Evolutionary conservation across 2,329 filamentous ascomycete species (phyloP), one percentile per base, ranked within the genome.

Genomic region (Fusarium pininemorale): DNA sequence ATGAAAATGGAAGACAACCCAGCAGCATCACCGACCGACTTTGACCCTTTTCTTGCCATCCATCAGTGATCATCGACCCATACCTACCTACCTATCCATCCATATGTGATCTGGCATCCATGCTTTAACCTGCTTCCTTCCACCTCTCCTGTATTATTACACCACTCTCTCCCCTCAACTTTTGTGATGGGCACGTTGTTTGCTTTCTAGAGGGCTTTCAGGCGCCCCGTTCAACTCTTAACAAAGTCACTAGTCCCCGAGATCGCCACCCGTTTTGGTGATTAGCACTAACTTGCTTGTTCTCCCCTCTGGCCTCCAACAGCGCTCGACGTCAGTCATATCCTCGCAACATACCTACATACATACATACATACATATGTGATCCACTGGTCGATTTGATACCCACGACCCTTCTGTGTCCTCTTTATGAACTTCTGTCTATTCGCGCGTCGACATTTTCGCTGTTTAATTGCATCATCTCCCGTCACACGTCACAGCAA

Each of bases 181-280:
- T 65, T 45, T 66, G 60, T 74, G 61, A 78, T 78, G 72, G 65
- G 63, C 56, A 66, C 66, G 37, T 47, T 58, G 69, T 38, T 66
- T 69, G 44, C 44, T 58, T 75, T 63, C 51, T 77, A 70, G 72
- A 74, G 72, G 71, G 73, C 69, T 65, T 71, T 60, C 41, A 69
- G 64, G 68, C 67, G 75, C 75, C 73, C 66, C 47, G 30, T 63
- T 66, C 64, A 68, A 53, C 48, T 58, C 45, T 53, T 55, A 39
- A 50, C 71, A 64, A 47, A 56, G 39, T 59, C 56, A 37, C 50
- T 56, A 69, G 69, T 61, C 64, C 73, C 75, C 69, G 66, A 75
- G 73, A 78, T 77, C 75, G 76, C 76, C 75, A 76, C 76, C 70
- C 56, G 57, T 38, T 61, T 63, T 75, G 66, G 75, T 78, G 76